Evolutionary conservation across 768 basidiomycete genomes (phyloP), one percentile per base, ranked within the genome.

Genomic region (Cantharellus anzutake): DNA sequence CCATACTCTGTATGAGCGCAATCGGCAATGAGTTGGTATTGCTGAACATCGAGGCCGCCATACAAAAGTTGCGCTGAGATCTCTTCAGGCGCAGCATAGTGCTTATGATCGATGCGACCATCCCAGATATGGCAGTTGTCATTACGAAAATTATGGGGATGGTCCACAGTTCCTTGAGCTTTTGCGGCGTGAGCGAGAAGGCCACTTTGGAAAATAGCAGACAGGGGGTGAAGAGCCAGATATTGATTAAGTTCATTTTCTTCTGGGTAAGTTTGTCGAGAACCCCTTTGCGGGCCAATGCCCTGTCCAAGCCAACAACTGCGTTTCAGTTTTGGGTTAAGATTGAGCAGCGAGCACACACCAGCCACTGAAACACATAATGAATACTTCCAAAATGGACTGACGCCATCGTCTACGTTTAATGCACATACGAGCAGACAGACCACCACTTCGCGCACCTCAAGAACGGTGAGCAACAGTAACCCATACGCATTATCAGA

Each of bases 1-100:
- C 88, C 20, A 97, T 80, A 62, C 81, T 83, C 69, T 96, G 85
- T 40, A 57, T 57, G 40, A 99, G 75, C 0, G 94, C 94, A 61
- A 97, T 89, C 0, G 94, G 94, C 3, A 99, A 79, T 0, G 89
- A 89, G 68, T 97, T 97, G 2, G 86, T 89, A 69, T 92, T 94
- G 84, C 91, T 86, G 74, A 88, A 88, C 81, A 85, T 89, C 38
- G 85, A 75, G 0, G 86, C 83, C 0, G 86, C 86, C 69, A 83
- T 82, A 4, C 83, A 83, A 63, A 88, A 89, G 58, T 77, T 81
- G 67, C 80, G 76, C 73, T 98, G 94, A 0, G 84, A 84, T 56
- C 72, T 73, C 62, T 80, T 84, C 35, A 99, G 71, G 37, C 82
- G 71, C 67, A 84, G 81, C 2, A 82, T 50, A 61, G 70, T 77